Base-by-base conservation (phyloP, 2,329 filamentous ascomycete genomes). In the Bipolaris gigantea region DNA sequence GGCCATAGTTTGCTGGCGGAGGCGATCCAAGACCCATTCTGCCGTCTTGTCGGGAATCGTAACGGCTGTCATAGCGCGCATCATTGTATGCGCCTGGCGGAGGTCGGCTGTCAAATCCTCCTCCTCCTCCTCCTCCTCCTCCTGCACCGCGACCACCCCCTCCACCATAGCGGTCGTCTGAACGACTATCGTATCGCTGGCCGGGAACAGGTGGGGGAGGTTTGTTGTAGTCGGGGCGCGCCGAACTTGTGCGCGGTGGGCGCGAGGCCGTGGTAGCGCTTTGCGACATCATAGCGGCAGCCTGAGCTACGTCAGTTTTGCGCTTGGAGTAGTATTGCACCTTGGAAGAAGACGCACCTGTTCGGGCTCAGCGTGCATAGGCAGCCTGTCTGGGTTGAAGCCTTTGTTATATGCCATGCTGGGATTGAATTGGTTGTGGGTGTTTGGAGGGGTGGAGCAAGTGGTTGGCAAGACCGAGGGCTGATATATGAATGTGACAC, bases 311-410 rank as follows among this genome's bases (percentile, higher is more conserved):
- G 43, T 57, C 41, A 50, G 59, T 44, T 34, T 39, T 39, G 40
- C 43, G 39, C 21, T 15, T 21, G 23, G 15, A 34, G 36, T 48
- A 32, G 11, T 16, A 30, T 23, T n/a, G 16, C 30, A 34, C 7
- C 18, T 7, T 19, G 9, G 9, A 5, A 2, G 65, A 30, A 77
- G 77, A 65, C 67, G 53, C 79, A 88, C 86, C 76, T 85, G 80
- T 62, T 91, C 88, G 39, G 89, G 89, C 76, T 92, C 88, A 57
- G 88, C 88, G 72, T 91, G 89, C 89, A 91, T 91, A 72, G 93
- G 93, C 61, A 99, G 85, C 73, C 92, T 90, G 80, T 99, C 93
- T 32, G 92, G 92, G 75, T 99, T 96, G 80, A 92, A 94, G 51
- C 88, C 85, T 75, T 86, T 87, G 78, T 96, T 96, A 82, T 97